Evolutionary conservation across 2,329 filamentous ascomycete species (phyloP).

Genomic region (Cladosporium phlei): DNA sequence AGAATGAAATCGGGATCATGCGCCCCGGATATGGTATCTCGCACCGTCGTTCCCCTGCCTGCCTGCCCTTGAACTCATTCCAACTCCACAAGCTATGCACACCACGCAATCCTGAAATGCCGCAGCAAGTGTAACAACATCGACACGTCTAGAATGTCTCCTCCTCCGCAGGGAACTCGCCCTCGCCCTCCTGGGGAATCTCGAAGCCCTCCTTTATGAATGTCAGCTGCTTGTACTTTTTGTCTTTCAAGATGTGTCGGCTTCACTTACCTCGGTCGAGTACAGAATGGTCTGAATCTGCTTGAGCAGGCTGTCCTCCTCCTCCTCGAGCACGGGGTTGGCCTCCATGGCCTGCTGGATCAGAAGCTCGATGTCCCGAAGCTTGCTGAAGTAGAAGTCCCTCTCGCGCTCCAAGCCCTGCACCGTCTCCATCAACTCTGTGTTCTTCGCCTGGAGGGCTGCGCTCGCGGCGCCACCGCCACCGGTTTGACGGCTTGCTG

Average conservation of each 20-base stretch:
- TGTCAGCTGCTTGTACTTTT: neutral
- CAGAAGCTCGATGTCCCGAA: slow-evolving; percentile 91
- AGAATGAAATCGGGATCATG: neutral
- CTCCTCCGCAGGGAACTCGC: slow-evolving; percentile 57
- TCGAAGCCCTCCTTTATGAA: slow-evolving; percentile 58
- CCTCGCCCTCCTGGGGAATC: slow-evolving; percentile 75
- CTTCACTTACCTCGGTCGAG: slow-evolving; percentile 69
- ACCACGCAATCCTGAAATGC: slow-evolving; percentile 9
- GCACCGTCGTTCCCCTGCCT: neutral
- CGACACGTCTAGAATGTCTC: slow-evolving; percentile 62
- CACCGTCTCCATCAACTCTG: slow-evolving; percentile 91
- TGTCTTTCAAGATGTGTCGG: neutral
- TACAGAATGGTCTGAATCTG: slow-evolving; percentile 95
- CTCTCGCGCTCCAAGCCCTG: slow-evolving; percentile 88
- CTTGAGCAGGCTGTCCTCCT: slow-evolving; percentile 87
- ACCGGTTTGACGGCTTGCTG: slow-evolving; percentile 39
- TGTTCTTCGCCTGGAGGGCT: slow-evolving; percentile 78
- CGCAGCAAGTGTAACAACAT: slow-evolving; percentile 2
- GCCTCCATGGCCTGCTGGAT: slow-evolving; percentile 90
- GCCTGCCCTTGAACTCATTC: neutral
- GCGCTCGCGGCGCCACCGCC: slow-evolving; percentile 54
- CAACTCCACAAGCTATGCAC: slow-evolving; percentile 10
- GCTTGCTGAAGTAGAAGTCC: slow-evolving; percentile 99
- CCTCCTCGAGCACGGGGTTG: slow-evolving; percentile 88
- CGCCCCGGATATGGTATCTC: slow-evolving; percentile 8